phyloP scores from a whole-genome alignment of 345 rosid species.

The Eucalyptus erythrocorys region DNA sequence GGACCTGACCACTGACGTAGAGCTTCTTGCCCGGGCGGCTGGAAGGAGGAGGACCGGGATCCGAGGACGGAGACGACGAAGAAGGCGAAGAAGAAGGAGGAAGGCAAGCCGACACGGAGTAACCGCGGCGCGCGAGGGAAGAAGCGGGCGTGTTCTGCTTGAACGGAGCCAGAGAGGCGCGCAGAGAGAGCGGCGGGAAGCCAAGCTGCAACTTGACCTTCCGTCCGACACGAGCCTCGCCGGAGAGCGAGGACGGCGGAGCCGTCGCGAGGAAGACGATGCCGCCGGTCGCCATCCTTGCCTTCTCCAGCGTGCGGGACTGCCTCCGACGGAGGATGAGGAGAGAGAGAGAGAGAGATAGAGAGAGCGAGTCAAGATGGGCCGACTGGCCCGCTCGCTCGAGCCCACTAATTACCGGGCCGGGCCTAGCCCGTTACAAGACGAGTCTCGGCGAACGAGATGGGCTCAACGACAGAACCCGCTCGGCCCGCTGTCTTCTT shows the following conservation, averaged over 20 bases:
- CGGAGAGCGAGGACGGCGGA: neutral
- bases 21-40: slow-evolving; percentile 34
- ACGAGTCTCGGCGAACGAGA: too few species aligned
- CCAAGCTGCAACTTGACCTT: neutral
- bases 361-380: neutral
- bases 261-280: neutral
- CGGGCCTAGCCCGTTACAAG: neutral
- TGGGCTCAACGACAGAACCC: neutral
- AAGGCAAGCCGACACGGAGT: neutral
- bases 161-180: neutral
- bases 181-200: neutral
- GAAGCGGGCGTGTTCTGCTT: neutral
- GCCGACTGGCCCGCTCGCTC: neutral
- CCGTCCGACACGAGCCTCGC: neutral
- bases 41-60: slow-evolving; percentile 1
- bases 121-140: neutral
- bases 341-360: neutral
- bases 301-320: neutral
- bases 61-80: slow-evolving; percentile 7
- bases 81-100: neutral
- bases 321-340: neutral
- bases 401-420: neutral
- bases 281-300: neutral
- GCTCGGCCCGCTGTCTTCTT: neutral
- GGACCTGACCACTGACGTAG: slow-evolving; percentile 48